phyloP scores from a whole-genome alignment of 495 filamentous ascomycete species.

The Xylaria nigripes region DNA sequence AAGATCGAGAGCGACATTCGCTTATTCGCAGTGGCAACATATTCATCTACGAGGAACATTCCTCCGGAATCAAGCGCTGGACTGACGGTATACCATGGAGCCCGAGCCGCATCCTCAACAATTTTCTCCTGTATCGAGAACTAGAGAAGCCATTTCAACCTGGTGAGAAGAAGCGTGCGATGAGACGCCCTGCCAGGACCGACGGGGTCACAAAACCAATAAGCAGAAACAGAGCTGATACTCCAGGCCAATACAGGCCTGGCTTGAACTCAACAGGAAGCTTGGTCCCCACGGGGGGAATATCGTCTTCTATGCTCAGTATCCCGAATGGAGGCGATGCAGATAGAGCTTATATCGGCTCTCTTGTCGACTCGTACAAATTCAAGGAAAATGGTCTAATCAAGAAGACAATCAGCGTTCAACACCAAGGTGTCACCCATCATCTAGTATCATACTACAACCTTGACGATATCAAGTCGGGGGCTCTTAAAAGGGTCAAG shows the following conservation, averaged over 20 bases:
- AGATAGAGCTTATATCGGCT: slow-evolving; percentile 68
- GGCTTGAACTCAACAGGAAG: background rate
- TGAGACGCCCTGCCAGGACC: slow-evolving; percentile 51
- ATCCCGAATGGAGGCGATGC: slow-evolving; percentile 31
- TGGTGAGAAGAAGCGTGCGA: slow-evolving; percentile 81
- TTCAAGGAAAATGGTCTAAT: slow-evolving; percentile 79
- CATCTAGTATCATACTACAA: slow-evolving; percentile 88
- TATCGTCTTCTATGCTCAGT: slow-evolving; percentile 20
- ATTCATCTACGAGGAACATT: slow-evolving; percentile 84
- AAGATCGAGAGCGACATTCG: slow-evolving; percentile 66
- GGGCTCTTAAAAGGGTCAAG: slow-evolving; percentile 53
- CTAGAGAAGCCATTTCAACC: slow-evolving; percentile 73
- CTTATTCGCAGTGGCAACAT: slow-evolving; percentile 77
- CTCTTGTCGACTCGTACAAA: slow-evolving; percentile 74
- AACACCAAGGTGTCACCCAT: slow-evolving; percentile 58
- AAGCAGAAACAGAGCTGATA: slow-evolving; percentile 17
- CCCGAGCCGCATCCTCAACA: slow-evolving; percentile 78
- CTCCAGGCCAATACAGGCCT: slow-evolving; percentile 25
- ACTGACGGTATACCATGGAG: slow-evolving; percentile 88
- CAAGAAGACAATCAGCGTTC: slow-evolving; percentile 87
- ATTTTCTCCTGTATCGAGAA: slow-evolving; percentile 86
- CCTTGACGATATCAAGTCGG: slow-evolving; percentile 61
- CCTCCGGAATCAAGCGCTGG: slow-evolving; percentile 88
- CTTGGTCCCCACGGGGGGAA: slow-evolving; percentile 1
- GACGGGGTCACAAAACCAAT: slow-evolving; percentile 15